phyloP scores from a whole-genome alignment of 805 yeast species.

The Suhomyces emberorum region DNA sequence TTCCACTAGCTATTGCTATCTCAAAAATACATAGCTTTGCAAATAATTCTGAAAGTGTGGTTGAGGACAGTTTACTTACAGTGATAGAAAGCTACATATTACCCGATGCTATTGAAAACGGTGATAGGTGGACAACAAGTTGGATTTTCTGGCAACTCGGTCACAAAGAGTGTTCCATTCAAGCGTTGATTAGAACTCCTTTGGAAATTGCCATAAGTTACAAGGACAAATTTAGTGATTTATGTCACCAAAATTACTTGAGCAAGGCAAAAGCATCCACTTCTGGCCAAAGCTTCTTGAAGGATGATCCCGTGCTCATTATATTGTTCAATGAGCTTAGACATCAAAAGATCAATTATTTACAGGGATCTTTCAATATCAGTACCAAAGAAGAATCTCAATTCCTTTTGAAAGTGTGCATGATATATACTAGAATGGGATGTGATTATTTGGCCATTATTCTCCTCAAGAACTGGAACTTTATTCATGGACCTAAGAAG shows the following conservation, averaged over 20 bases:
- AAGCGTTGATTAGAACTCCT: slow-evolving; percentile 62
- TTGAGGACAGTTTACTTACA: slow-evolving; percentile 23
- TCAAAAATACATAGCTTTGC: slow-evolving; percentile 49
- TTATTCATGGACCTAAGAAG: slow-evolving; percentile 22
- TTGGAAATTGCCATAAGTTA: slow-evolving; percentile 20
- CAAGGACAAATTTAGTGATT: slow-evolving; percentile 18
- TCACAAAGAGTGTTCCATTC: slow-evolving; percentile 45
- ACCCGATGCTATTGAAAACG: slow-evolving; percentile 54
- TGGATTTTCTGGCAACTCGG: slow-evolving; percentile 73
- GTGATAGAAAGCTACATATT: slow-evolving; percentile 51
- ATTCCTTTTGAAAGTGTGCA: slow-evolving; percentile 59
- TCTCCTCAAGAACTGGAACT: slow-evolving; percentile 66
- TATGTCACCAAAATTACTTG: slow-evolving; percentile 14
- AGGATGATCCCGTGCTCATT: slow-evolving; percentile 80
- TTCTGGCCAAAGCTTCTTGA: slow-evolving; percentile 40
- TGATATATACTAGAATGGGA: slow-evolving; percentile 82
- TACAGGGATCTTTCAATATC: slow-evolving; percentile 47
- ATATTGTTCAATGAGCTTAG: slow-evolving; percentile 63
- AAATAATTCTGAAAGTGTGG: slow-evolving; percentile 3
- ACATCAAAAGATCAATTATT: slow-evolving; percentile 46
- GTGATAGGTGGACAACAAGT: slow-evolving; percentile 78
- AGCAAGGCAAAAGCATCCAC: not conserved
- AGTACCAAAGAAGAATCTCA: slow-evolving; percentile 50
- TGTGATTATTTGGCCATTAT: slow-evolving; percentile 75
- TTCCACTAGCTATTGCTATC: slow-evolving; percentile 74